Percentiles rank a stretch among this genome's conserved stretches.
Conservation (phyloP, 371 early-diverging fungal genomes). For the Mortierella sp. region DNA sequence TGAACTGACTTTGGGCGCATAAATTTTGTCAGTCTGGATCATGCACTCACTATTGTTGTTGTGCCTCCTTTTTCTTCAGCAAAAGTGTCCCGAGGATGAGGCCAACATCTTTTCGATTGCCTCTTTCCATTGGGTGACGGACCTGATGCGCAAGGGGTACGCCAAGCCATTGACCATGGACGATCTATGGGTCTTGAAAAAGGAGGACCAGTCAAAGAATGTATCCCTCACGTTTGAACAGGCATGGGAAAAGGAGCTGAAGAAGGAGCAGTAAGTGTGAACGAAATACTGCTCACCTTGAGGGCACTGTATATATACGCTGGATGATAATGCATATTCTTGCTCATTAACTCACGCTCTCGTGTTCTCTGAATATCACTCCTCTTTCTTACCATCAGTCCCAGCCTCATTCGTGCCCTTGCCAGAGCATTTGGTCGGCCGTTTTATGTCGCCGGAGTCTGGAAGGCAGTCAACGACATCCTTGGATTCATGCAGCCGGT, state of each 20-base stretch:
- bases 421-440: constrained; percentile 73
- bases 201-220: constrained; percentile 71
- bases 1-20: not conserved
- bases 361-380: no score
- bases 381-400: constrained; percentile 36
- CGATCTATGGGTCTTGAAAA: constrained; percentile 82
- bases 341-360: not conserved
- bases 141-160: constrained; percentile 86
- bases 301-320: no score
- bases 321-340: no score
- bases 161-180: constrained; percentile 78
- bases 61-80: constrained; percentile 6
- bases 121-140: constrained; percentile 93
- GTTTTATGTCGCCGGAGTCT: constrained; percentile 77
- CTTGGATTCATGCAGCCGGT: constrained; percentile 89
- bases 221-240: constrained; percentile 75
- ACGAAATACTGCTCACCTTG: no score
- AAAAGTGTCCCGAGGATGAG: constrained; percentile 77
- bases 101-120: constrained; percentile 89
- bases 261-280: constrained; percentile 64
- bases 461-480: constrained; percentile 85
- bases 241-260: constrained; percentile 76
- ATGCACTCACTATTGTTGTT: not conserved
- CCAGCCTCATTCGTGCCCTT: constrained; percentile 79
- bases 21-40: not conserved